Percentiles rank a stretch among this genome's conserved stretches.
Evolutionary conservation across 257 asterid species (phyloP).

Genomic region (Avicennia marina): DNA sequence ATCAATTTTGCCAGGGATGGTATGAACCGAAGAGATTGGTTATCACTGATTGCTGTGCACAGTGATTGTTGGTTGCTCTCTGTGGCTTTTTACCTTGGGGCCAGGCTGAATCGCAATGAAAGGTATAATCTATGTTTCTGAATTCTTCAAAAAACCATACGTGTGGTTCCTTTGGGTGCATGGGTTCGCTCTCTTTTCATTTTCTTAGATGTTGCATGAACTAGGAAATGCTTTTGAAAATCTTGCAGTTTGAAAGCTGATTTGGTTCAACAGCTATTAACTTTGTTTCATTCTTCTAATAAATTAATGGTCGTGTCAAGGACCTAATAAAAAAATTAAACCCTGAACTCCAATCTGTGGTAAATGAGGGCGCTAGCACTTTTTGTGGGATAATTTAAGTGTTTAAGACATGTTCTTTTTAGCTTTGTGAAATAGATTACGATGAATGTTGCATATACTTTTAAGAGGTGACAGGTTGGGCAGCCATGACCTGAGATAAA

Average conservation of each 20-base stretch:
- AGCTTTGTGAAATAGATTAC: no score
- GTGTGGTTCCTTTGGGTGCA: conserved; percentile 5
- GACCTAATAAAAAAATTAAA: neutral
- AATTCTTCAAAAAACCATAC: conserved; percentile 2
- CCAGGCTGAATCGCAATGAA: conserved; percentile 79
- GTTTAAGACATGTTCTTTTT: no score
- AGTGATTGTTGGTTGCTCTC: conserved; percentile 98
- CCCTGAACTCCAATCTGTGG: neutral
- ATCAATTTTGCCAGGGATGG: conserved; percentile 95
- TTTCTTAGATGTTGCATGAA: neutral
- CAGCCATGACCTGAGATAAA: no score
- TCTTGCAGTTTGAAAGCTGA: neutral
- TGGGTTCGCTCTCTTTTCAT: neutral
- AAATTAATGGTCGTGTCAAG: neutral
- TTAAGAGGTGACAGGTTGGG: no score
- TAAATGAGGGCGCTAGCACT: neutral
- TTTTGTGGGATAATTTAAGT: no score
- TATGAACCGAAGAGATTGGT: conserved; percentile 92
- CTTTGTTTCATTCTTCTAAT: neutral
- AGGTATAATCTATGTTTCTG: conserved; percentile 38
- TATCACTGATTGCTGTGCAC: conserved; percentile 89
- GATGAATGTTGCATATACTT: no score
- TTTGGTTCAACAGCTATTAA: neutral
- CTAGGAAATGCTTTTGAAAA: neutral
- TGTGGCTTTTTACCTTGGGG: conserved; percentile 87